Evolutionary conservation across 306 rosid genomes (phyloP), one percentile per base, ranked within the genome.

Genomic region (Trifolium repens): DNA sequence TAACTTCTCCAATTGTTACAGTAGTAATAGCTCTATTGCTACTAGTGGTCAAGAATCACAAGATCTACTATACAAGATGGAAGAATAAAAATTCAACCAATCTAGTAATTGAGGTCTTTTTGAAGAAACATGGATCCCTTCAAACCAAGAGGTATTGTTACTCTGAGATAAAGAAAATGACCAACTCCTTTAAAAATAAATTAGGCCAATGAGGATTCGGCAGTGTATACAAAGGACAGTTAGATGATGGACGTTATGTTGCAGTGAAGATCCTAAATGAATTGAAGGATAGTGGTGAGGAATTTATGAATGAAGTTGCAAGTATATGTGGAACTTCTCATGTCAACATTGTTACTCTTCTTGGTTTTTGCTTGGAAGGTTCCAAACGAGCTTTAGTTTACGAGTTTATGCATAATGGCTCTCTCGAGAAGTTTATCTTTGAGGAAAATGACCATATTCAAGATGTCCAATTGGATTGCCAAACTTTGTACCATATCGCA

Each of bases 191-290:
- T 30, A 73, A 34, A 62, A 17, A 73, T 26, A 83, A 80, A 54
- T 52, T 86, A 35, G 89, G 89, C 3, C 74, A 60, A 27, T 85
- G 89, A 0, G 85, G 85, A 5, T 86, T 32, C 30, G 79, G 79
- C 7, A 61, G 22, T 61, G 67, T 61, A 7, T 61, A 61, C 67
- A 61, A 61, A 61, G 67, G 67, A 15, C 44, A 15, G 15, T 61
- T 61, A 61, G 13, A 32, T 3, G 67, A 61, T 61, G 24, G 44
- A 14, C 67, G 44, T 14, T 32, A 32, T 13, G 44, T 61, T 61
- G 67, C 67, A 61, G 67, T 61, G 67, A 61, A 52, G 58, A 16
- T 53, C 11, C 26, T 53, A 53, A 53, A 7, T 53, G 26, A 53
- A 8, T 53, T 16, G 26, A 53, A 53, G 10, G 58, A 16, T 16